Evolutionary conservation across 2,329 filamentous ascomycete genomes (phyloP).

Genomic region (Knufia petricola): DNA sequence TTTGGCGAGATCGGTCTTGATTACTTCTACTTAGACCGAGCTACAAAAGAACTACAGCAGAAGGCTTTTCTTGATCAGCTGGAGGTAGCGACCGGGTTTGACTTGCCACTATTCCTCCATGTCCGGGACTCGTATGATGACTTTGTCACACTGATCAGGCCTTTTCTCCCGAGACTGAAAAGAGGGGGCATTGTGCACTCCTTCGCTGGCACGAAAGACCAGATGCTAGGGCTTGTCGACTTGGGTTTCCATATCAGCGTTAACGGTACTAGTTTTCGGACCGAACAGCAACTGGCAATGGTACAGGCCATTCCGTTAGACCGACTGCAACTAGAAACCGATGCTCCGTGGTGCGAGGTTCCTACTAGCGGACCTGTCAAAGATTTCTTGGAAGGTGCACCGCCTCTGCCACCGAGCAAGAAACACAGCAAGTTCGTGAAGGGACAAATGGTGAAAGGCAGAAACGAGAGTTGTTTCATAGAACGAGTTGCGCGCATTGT

Average conservation of each 20-base stretch:
- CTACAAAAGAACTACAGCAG: constrained; percentile 34
- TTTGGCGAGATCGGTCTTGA: constrained; percentile 45
- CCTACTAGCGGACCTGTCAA: constrained; percentile 31
- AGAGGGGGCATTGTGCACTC: constrained; percentile 15
- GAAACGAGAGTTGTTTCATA: constrained; percentile 43
- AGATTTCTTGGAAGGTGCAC: constrained; percentile 33
- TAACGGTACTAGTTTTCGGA: constrained; percentile 42
- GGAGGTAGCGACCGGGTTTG: constrained; percentile 25
- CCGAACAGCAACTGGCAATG: constrained; percentile 34
- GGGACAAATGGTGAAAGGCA: constrained; percentile 38
- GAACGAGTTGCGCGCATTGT: constrained; percentile 40
- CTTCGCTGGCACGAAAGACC: constrained; percentile 20
- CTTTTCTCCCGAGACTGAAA: constrained; percentile 32
- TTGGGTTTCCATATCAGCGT: constrained; percentile 39
- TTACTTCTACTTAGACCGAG: constrained; percentile 38
- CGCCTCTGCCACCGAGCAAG: constrained; percentile 33
- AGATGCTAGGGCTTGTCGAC: constrained; percentile 32
- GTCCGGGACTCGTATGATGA: constrained; percentile 37
- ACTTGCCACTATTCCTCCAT: constrained; percentile 26
- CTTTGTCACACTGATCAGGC: constrained; percentile 34
- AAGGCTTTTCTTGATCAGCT: constrained; percentile 35
- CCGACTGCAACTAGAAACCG: constrained; percentile 39
- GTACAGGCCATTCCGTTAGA: constrained; percentile 33
- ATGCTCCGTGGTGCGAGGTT: constrained; percentile 42
- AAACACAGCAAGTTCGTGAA: constrained; percentile 43